phyloP scores from a whole-genome alignment of 345 rosid species.

The Ailanthus altissimus region DNA sequence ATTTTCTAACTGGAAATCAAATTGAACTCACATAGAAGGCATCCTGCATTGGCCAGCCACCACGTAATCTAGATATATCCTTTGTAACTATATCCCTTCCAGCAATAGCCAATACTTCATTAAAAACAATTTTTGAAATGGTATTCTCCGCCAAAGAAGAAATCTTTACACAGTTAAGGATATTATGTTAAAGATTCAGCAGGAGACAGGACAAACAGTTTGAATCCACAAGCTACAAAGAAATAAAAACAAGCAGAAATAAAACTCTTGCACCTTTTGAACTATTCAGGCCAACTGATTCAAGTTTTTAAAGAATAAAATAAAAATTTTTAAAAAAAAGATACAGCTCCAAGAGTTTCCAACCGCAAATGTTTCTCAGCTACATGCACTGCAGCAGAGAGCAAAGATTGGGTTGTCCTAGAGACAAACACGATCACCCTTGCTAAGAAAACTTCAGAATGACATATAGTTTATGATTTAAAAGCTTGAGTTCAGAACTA shows the following conservation, averaged over 20 bases:
- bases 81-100: conserved; percentile 88
- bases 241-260: conserved; percentile 19
- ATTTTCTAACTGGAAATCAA: conserved; percentile 12
- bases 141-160: conserved; percentile 85
- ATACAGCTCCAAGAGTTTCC: conserved; percentile 96
- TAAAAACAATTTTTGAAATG: conserved; percentile 65
- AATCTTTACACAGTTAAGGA: conserved; percentile 64
- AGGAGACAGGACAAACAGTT: neutral
- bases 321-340: conserved; percentile 36
- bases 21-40: conserved; percentile 74
- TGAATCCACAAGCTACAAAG: conserved; percentile 19
- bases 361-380: conserved; percentile 82
- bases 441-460: neutral
- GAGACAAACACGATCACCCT: conserved; percentile 24
- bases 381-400: conserved; percentile 82
- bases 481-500: conserved; percentile 12
- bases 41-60: conserved; percentile 99
- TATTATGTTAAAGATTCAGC: conserved; percentile 11
- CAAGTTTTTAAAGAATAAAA: neutral
- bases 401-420: conserved; percentile 91
- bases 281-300: conserved; percentile 17
- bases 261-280: neutral
- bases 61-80: conserved; percentile 94
- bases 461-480: neutral
- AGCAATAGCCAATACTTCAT: conserved; percentile 82